Evolutionary conservation across 1,284 basidiomycete genomes (phyloP).

Genomic region (Trametes hirsuta): DNA sequence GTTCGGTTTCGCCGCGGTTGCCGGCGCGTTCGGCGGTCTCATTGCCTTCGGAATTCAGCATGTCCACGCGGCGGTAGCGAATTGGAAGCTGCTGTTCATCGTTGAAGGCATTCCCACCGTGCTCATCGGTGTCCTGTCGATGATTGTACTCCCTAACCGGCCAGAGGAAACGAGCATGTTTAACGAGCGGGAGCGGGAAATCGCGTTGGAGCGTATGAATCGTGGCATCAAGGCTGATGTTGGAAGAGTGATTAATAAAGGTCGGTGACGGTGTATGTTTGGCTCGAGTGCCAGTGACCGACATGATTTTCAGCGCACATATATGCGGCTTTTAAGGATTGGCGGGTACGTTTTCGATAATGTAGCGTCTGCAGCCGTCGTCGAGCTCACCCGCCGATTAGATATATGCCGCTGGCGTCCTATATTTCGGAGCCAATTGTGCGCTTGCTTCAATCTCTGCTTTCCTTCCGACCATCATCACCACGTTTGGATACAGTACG

Average conservation of each 20-base stretch:
- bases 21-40: slow-evolving; percentile 78
- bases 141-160: slow-evolving; percentile 73
- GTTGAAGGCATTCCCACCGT: slow-evolving; percentile 77
- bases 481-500: slow-evolving; percentile 64
- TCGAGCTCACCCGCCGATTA: slow-evolving; percentile 29
- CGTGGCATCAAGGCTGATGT: slow-evolving; percentile 67
- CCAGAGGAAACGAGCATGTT: slow-evolving; percentile 78
- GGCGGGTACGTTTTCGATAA: slow-evolving; percentile 52
- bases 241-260: slow-evolving; percentile 67
- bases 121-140: slow-evolving; percentile 65
- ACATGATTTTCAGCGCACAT: slow-evolving; percentile 53
- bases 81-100: slow-evolving; percentile 77
- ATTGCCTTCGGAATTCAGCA: slow-evolving; percentile 75
- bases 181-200: slow-evolving; percentile 69
- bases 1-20: slow-evolving; percentile 81
- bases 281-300: not conserved
- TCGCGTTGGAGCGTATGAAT: slow-evolving; percentile 79
- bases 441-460: slow-evolving; percentile 80
- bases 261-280: slow-evolving; percentile 39
- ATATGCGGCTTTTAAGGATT: slow-evolving; percentile 67
- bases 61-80: slow-evolving; percentile 49
- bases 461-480: slow-evolving; percentile 85
- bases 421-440: slow-evolving; percentile 81
- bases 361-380: not conserved
- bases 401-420: slow-evolving; percentile 66